These are phyloP conservation scores for Arctium minus DNA, from an alignment of 129 eudicot species.

Conservation along the genomic window DNA sequence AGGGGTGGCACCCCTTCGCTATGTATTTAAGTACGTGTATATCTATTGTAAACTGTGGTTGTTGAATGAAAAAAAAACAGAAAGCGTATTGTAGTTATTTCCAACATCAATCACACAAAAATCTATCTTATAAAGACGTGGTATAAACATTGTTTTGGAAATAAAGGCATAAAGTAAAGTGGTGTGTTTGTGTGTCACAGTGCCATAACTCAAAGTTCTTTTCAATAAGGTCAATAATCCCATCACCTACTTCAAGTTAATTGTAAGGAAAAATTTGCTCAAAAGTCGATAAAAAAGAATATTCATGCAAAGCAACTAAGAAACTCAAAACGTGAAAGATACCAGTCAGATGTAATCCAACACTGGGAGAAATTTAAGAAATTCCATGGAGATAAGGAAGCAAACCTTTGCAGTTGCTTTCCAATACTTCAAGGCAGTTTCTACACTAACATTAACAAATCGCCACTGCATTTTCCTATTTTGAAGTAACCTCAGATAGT, in stretches of 20 bases:
- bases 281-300: background rate
- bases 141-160: background rate
- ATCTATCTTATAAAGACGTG: background rate
- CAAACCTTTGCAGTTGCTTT: conserved; percentile 67
- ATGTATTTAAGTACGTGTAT: too few relatives aligned
- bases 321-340: background rate
- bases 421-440: conserved; percentile 48
- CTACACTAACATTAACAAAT: conserved; percentile 67
- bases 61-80: too few relatives aligned
- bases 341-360: background rate
- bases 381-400: background rate
- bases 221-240: background rate
- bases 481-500: conserved; percentile 66
- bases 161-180: background rate
- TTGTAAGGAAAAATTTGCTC: background rate
- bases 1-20: too few relatives aligned
- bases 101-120: background rate
- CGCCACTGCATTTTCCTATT: conserved; percentile 87
- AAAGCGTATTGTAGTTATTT: too few relatives aligned
- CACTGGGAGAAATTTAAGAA: background rate
- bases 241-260: background rate
- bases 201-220: background rate
- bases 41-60: too few relatives aligned
- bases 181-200: too few relatives aligned
- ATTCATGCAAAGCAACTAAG: background rate